A percentile compares a stretch with the other conserved stretches of the same genome.
These are phyloP conservation scores for Pholiota molesta DNA, from an alignment of 768 basidiomycete species.

Conservation along the genomic window DNA sequence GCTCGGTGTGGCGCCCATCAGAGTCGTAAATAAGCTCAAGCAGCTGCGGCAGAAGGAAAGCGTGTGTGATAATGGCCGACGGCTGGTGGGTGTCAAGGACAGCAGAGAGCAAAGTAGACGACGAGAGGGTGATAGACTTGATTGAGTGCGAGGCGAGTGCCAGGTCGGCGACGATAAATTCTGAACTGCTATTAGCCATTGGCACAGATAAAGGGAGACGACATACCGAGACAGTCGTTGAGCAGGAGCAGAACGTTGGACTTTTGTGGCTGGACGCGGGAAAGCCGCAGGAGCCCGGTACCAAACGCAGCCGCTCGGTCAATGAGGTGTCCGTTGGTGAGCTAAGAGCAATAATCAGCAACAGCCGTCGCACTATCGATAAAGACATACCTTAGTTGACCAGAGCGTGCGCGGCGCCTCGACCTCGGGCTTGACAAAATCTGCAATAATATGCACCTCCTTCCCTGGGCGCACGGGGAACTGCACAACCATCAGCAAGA, in stretches of 20 bases:
- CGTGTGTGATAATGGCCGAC: constrained; percentile 74
- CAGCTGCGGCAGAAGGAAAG: constrained; percentile 65
- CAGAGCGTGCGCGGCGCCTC: constrained; percentile 76
- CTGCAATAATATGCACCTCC: constrained; percentile 66
- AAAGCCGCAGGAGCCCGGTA: constrained; percentile 66
- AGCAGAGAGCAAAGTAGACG: constrained; percentile 60
- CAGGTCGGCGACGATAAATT: constrained; percentile 80
- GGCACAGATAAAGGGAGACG: not conserved
- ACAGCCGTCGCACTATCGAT: not conserved
- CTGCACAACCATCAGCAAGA: constrained; percentile 37
- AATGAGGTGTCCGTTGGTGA: constrained; percentile 72
- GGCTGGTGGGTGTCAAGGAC: constrained; percentile 69
- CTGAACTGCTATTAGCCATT: constrained; percentile 36
- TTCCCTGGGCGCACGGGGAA: constrained; percentile 75
- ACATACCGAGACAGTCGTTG: constrained; percentile 76
- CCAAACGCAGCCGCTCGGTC: constrained; percentile 73
- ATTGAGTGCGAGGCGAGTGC: constrained; percentile 75
- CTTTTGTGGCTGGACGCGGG: constrained; percentile 54
- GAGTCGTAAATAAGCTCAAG: constrained; percentile 74
- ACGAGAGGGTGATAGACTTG: constrained; percentile 65
- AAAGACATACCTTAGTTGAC: constrained; percentile 64
- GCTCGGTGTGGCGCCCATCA: constrained; percentile 45
- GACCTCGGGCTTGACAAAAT: constrained; percentile 67
- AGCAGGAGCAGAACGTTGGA: constrained; percentile 77
- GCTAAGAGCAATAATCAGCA: constrained; percentile 41